Conservation (phyloP, 2,329 filamentous ascomycete genomes). For the Colletotrichum sansevieriae region DNA sequence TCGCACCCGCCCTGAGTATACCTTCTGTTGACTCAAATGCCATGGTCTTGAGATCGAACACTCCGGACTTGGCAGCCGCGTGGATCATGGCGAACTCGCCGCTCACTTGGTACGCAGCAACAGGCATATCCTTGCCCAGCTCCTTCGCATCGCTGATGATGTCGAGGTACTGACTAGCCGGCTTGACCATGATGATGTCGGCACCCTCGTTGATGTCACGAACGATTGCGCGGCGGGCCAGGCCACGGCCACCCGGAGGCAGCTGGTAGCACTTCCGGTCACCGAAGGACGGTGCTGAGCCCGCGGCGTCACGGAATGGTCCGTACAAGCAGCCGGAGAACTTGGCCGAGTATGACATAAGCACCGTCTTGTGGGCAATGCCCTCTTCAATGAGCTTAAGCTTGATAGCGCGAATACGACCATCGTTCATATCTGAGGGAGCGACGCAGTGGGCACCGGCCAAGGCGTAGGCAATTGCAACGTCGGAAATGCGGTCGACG, state of each 20-base stretch:
- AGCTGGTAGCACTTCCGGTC: constrained; percentile 98
- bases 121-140: constrained; percentile 88
- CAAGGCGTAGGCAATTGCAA: constrained; percentile 97
- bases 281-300: constrained; percentile 90
- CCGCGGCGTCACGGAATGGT: constrained; percentile 95
- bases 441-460: constrained; percentile 97
- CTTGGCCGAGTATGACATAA: constrained; percentile 99
- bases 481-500: constrained; percentile 94
- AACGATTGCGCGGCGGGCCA: constrained; percentile 89
- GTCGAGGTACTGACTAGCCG: constrained; percentile 93
- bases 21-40: constrained; percentile 95
- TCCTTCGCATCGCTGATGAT: constrained; percentile 99
- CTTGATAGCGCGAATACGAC: constrained; percentile 96
- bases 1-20: constrained; percentile 91
- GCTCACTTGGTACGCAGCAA: constrained; percentile 96
- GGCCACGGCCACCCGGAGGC: constrained; percentile 89
- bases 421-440: constrained; percentile 99
- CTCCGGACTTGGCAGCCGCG: constrained; percentile 92
- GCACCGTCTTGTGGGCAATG: constrained; percentile 87
- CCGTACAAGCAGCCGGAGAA: constrained; percentile 97
- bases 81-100: constrained; percentile 99
- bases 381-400: constrained; percentile 96
- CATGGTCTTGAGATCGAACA: constrained; percentile 95
- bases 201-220: constrained; percentile 94
- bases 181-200: constrained; percentile 99